Conservation (phyloP, 1,139 yeast genomes). For the Hanseniaspora gamundiae region DNA sequence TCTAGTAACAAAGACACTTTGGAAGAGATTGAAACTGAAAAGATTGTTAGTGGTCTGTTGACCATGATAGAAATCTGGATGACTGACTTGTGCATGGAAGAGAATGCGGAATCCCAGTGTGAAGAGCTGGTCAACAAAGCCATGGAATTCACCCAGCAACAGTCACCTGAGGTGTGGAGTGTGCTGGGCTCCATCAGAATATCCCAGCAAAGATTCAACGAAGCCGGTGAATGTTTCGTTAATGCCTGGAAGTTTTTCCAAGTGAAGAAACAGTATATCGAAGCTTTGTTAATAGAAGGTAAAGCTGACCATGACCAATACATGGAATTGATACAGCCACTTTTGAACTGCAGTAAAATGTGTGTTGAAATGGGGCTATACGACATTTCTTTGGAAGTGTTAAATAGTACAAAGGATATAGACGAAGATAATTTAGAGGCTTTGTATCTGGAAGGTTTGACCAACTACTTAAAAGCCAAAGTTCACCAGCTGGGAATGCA, state of each 20-base stretch:
- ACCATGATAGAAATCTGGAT: constrained; percentile 94
- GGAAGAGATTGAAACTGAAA: constrained; percentile 18
- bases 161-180: constrained; percentile 71
- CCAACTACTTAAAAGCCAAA: constrained; percentile 50
- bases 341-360: constrained; percentile 57
- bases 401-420: constrained; percentile 53
- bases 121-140: constrained; percentile 60
- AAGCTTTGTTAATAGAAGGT: constrained; percentile 30
- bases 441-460: constrained; percentile 71
- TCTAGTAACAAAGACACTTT: constrained; percentile 24
- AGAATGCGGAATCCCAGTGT: constrained; percentile 74
- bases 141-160: constrained; percentile 40
- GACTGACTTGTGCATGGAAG: constrained; percentile 96
- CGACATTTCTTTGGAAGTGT: constrained; percentile 50
- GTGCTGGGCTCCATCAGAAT: constrained; percentile 79
- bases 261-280: constrained; percentile 37
- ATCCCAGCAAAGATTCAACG: constrained; percentile 67
- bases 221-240: constrained; percentile 59
- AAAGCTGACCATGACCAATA: constrained; percentile 38
- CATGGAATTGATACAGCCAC: constrained; percentile 53
- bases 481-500: constrained; percentile 20
- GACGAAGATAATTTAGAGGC: constrained; percentile 77
- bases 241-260: constrained; percentile 65
- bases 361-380: constrained; percentile 67
- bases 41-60: constrained; percentile 63